Evolutionary conservation across 208 protist species (phyloP).

Genomic region (Tetramitus jugosus): DNA sequence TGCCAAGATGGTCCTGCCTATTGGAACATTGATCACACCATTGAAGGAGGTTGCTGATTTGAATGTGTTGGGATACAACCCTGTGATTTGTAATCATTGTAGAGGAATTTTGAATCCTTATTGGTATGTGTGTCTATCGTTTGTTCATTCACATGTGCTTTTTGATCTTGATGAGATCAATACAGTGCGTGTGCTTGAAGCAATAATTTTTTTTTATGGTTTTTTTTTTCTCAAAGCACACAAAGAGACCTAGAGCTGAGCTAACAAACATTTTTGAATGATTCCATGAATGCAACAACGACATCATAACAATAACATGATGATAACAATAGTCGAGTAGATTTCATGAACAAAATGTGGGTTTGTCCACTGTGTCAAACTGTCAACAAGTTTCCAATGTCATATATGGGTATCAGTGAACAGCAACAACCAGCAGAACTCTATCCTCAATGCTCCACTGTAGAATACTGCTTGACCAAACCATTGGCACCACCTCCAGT

Average conservation of each 20-base stretch:
- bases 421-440: conserved; percentile 79
- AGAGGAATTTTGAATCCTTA: conserved; percentile 85
- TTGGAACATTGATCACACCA: conserved; percentile 90
- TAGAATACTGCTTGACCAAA: conserved; percentile 70
- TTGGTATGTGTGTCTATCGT: conserved; percentile 41
- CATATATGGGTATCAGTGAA: conserved; percentile 78
- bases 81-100: conserved; percentile 80
- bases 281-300: too few relatives aligned
- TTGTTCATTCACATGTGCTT: not conserved
- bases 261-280: too few relatives aligned
- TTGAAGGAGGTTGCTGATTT: conserved; percentile 68
- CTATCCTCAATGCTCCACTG: conserved; percentile 71
- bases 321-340: conserved; percentile 38
- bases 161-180: not conserved
- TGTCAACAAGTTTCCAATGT: conserved; percentile 83
- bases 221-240: too few relatives aligned
- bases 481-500: conserved; percentile 42
- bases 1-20: conserved; percentile 81
- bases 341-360: conserved; percentile 62
- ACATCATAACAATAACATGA: too few relatives aligned
- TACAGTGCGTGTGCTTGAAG: not conserved
- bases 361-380: conserved; percentile 86
- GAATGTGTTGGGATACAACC: conserved; percentile 72
- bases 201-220: conserved; percentile 24
- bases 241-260: too few relatives aligned